phyloP scores from a whole-genome alignment of 305 asterid genomes.

The Fraxinus dipetala region DNA sequence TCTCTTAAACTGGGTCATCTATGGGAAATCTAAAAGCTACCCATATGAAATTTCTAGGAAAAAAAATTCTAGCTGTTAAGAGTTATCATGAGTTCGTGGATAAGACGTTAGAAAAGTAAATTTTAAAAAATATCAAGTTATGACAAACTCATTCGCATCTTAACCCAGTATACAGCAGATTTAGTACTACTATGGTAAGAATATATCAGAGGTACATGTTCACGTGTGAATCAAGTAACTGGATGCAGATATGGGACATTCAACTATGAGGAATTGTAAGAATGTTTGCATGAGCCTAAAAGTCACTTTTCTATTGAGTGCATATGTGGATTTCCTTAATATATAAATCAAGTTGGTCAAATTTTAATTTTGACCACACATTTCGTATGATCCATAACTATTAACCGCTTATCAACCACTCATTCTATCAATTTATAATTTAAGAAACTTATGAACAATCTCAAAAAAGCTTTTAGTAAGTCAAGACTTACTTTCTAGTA shows the following conservation, averaged over 20 bases:
- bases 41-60: background rate
- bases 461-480: background rate
- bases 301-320: background rate
- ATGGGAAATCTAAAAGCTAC: background rate
- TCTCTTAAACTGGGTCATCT: background rate
- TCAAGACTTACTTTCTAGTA: background rate
- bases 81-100: background rate
- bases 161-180: background rate
- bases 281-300: background rate
- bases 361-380: background rate
- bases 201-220: background rate
- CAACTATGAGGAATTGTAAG: background rate
- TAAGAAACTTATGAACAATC: background rate
- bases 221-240: background rate
- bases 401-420: background rate
- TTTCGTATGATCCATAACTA: background rate
- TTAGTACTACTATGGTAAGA: background rate
- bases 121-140: background rate
- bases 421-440: background rate
- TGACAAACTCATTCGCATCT: background rate
- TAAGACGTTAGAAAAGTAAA: background rate
- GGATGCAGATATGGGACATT: slow-evolving; percentile 1
- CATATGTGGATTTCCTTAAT: background rate
- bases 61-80: background rate
- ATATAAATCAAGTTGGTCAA: background rate